A percentile compares a stretch with the other conserved stretches of the same genome.
These are phyloP conservation scores for Xylaria sp. DNA, from an alignment of 2,329 filamentous ascomycete genomes.

Conservation along the genomic window DNA sequence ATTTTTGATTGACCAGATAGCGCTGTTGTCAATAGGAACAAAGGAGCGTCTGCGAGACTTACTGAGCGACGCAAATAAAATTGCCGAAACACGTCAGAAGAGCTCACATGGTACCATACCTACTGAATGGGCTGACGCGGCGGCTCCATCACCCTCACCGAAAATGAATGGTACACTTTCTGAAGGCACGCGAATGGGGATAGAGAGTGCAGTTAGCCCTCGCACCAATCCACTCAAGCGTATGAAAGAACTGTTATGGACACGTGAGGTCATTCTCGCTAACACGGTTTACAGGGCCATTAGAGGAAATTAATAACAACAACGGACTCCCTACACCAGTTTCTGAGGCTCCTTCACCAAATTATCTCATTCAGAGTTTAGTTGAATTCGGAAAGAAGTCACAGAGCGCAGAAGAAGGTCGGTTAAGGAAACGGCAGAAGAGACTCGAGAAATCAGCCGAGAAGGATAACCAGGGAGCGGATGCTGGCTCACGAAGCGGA, in stretches of 20 bases:
- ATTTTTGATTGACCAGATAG: constrained; percentile 82
- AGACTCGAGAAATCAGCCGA: constrained; percentile 62
- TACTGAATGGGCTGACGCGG: constrained; percentile 78
- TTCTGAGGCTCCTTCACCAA: constrained; percentile 61
- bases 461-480: constrained; percentile 60
- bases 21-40: constrained; percentile 82
- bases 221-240: constrained; percentile 68
- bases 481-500: constrained; percentile 60
- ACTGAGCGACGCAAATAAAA: constrained; percentile 77
- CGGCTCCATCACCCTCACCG: constrained; percentile 61
- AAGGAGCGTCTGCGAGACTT: constrained; percentile 81
- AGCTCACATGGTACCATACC: constrained; percentile 84
- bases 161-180: constrained; percentile 37
- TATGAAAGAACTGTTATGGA: constrained; percentile 53
- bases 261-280: constrained; percentile 36
- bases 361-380: constrained; percentile 62
- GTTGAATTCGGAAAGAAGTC: constrained; percentile 73
- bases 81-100: constrained; percentile 77
- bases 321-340: constrained; percentile 58
- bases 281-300: constrained; percentile 55
- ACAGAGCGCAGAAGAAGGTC: constrained; percentile 76
- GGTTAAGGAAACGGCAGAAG: constrained; percentile 73
- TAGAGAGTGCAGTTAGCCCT: constrained; percentile 61
- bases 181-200: constrained; percentile 48
- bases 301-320: constrained; percentile 50